A percentile compares a stretch with the other conserved stretches of the same genome.
These are phyloP conservation scores for Epichloe sibirici DNA, from an alignment of 2,329 filamentous ascomycete species.

Conservation along the genomic window DNA sequence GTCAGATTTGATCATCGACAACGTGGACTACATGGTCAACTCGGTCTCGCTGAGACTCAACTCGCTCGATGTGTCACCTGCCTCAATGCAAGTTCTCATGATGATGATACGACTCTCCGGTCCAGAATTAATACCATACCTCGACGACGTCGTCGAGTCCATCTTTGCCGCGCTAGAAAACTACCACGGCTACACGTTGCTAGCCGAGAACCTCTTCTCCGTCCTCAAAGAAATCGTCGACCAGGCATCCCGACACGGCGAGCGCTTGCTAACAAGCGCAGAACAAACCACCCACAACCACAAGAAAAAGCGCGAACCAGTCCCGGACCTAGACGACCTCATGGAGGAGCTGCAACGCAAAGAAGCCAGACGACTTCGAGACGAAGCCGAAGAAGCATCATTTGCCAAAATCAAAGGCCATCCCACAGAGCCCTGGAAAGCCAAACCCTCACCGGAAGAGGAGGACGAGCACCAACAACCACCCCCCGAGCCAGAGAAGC, in stretches of 20 bases:
- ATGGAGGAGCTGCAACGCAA: slow-evolving; percentile 50
- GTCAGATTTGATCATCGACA: slow-evolving; percentile 71
- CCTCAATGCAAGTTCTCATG: slow-evolving; percentile 76
- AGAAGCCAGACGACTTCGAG: slow-evolving; percentile 20
- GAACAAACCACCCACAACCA: slow-evolving; percentile 26
- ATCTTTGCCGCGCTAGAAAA: slow-evolving; percentile 90
- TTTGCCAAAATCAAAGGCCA: slow-evolving; percentile 13
- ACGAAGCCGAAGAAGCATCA: slow-evolving; percentile 21
- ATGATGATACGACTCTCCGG: slow-evolving; percentile 94
- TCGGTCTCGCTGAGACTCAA: slow-evolving; percentile 82
- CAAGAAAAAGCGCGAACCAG: slow-evolving; percentile 23
- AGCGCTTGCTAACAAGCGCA: slow-evolving; percentile 32
- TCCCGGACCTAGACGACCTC: slow-evolving; percentile 31
- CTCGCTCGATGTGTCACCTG: slow-evolving; percentile 81
- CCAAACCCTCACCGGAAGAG: slow-evolving; percentile 17
- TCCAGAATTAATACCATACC: slow-evolving; percentile 66
- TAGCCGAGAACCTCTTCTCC: slow-evolving; percentile 76
- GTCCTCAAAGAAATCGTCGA: slow-evolving; percentile 75
- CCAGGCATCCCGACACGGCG: slow-evolving; percentile 56
- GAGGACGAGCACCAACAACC: slow-evolving; percentile 24
- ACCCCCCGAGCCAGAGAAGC: slow-evolving; percentile 33
- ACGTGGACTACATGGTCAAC: slow-evolving; percentile 94
- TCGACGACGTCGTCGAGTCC: slow-evolving; percentile 82
- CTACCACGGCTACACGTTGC: slow-evolving; percentile 80
- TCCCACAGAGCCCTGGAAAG: slow-evolving; percentile 26